These are phyloP conservation scores for Penicillium diatomitis DNA, from an alignment of 495 filamentous ascomycete genomes.

Conservation along the genomic window DNA sequence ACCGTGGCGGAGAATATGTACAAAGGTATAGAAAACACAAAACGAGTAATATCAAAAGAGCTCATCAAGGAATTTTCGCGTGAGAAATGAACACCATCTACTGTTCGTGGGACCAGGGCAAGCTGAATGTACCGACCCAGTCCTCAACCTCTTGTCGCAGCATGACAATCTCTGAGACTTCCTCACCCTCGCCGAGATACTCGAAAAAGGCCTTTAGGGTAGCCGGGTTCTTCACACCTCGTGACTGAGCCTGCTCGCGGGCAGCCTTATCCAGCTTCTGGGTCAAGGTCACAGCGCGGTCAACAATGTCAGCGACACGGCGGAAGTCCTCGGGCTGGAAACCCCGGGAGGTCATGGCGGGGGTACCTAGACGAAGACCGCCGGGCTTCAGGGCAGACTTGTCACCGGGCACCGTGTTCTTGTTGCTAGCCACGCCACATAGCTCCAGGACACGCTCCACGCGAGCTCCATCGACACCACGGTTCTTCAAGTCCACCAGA, in stretches of 20 bases:
- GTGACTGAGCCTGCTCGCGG: conserved; percentile 62
- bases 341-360: conserved; percentile 94
- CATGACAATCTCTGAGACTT: conserved; percentile 75
- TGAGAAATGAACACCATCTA: conserved; percentile 15
- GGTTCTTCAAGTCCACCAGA: conserved; percentile 88
- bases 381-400: conserved; percentile 86
- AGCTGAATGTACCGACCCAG: conserved; percentile 86
- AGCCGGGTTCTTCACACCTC: conserved; percentile 65
- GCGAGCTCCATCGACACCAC: conserved; percentile 79
- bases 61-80: no score
- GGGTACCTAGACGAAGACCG: conserved; percentile 85
- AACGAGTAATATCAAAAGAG: conserved; percentile 4
- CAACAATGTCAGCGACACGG: conserved; percentile 87
- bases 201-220: conserved; percentile 80
- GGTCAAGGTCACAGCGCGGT: conserved; percentile 79
- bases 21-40: conserved; percentile 8
- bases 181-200: conserved; percentile 72
- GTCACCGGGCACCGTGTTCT: conserved; percentile 97
- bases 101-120: conserved; percentile 66
- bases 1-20: conserved; percentile 17
- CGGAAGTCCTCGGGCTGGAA: conserved; percentile 81
- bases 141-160: conserved; percentile 84
- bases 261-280: conserved; percentile 75
- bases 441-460: conserved; percentile 93
- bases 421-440: conserved; percentile 92